A percentile compares a stretch with the other conserved stretches of the same genome.
Conservation (phyloP, 345 rosid species). For the Cardamine occulta region DNA sequence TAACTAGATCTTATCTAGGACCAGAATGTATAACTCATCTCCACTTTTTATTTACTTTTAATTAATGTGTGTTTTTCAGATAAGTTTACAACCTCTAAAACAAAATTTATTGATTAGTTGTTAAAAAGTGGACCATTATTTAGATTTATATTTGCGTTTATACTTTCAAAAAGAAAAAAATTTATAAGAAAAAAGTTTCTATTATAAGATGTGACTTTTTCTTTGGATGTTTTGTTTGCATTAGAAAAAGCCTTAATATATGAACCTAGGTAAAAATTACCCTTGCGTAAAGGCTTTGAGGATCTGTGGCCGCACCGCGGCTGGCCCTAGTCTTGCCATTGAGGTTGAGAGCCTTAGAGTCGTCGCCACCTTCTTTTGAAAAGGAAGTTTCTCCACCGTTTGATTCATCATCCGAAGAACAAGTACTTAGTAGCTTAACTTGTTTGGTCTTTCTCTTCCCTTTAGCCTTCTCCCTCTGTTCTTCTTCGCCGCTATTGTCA, state of each 20-base stretch:
- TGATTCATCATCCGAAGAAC: conserved; percentile 63
- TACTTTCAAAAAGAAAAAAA: neutral
- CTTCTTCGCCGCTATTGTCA: conserved; percentile 33
- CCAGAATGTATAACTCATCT: neutral
- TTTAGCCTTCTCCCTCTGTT: conserved; percentile 9
- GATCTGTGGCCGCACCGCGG: conserved; percentile 75
- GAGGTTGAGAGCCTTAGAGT: conserved; percentile 43
- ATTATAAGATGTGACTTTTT: neutral
- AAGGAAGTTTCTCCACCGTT: conserved; percentile 49
- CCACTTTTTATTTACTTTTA: neutral
- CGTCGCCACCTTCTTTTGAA: conserved; percentile 47
- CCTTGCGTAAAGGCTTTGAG: conserved; percentile 87
- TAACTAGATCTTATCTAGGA: neutral
- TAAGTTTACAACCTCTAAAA: neutral
- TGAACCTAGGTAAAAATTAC: conserved; percentile 38
- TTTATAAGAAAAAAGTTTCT: neutral
- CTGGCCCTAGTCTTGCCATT: conserved; percentile 70
- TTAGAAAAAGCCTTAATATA: neutral
- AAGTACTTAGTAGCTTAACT: conserved; percentile 43
- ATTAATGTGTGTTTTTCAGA: neutral
- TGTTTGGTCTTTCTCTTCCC: conserved; percentile 25
- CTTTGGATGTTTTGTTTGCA: neutral
- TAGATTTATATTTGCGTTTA: neutral
- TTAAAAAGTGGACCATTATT: neutral
- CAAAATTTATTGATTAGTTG: neutral